A percentile compares a stretch with the other conserved stretches of the same genome.
Conservation (phyloP, 306 rosid species). For the Cucumis cinereus region DNA sequence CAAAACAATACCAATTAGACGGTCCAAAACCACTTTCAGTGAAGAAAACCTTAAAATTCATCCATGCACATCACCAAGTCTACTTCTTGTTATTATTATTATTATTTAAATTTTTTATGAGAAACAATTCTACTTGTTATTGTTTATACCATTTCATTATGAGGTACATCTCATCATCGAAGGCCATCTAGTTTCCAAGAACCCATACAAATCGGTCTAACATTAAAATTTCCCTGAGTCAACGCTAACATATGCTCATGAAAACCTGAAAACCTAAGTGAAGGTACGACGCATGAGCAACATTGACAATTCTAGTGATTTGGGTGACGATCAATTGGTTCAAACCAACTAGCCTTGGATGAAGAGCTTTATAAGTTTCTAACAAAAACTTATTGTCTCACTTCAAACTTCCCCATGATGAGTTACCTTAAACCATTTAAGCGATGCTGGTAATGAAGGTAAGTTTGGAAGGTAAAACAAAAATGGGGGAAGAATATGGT, state of each 20-base stretch:
- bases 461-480: background rate
- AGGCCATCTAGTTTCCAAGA: background rate
- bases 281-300: background rate
- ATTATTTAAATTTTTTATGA: no score
- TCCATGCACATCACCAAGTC: background rate
- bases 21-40: no score
- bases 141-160: background rate
- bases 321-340: background rate
- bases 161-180: background rate
- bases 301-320: background rate
- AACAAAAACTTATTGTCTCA: background rate
- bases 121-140: no score
- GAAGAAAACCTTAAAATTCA: background rate
- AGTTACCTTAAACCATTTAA: background rate
- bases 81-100: no score
- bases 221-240: background rate
- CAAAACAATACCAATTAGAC: background rate
- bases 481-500: no score
- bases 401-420: background rate
- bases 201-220: background rate
- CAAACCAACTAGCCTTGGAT: background rate
- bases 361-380: background rate
- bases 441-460: background rate
- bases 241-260: background rate
- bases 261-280: background rate